Evolutionary conservation across 305 asterid species (phyloP), one percentile per base, ranked within the genome.

Genomic region (Withania somnifera): DNA sequence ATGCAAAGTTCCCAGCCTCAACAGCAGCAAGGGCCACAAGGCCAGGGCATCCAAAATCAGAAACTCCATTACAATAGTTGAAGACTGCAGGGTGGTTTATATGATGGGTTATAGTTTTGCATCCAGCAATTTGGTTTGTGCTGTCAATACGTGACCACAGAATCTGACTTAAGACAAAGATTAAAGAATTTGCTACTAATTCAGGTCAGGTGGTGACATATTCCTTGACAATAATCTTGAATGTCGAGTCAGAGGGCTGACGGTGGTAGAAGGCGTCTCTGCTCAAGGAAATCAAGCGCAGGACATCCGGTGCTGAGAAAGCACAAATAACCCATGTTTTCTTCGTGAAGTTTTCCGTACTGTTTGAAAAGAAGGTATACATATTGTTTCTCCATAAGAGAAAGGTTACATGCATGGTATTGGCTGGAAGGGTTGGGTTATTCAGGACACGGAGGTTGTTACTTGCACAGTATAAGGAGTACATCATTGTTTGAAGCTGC

Each of bases 61-160:
- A 93, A 95, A 82, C 89, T 91, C 83, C 98, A 93, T 82, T 94
- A 92, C 86, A 94, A 89, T 84, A 91, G 97, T 90, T 94, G 90
- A 91, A 83, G 83, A 53, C 24, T n/a, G 0, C 79, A 60, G 69
- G 26, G 52, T 11, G 83, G 73, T 58, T 50, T 64, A 56, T 51
- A 61, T 32, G 75, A 82, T 17, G 89, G 92, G 89, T 87, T 84
- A 82, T 84, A 81, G 89, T 87, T 84, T 82, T 82, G 86, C 88
- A 82, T 85, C 86, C 92, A 89, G 90, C 90, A 86, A 87, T 86
- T 91, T 89, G 90, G 91, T 90, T 81, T 84, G 87, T 90, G 90
- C 85, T 85, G 60, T 73, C 79, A 73, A 7, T 17, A 47, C 2
- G 58, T 73, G 60, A 26, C 42, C 10, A 32, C 22, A 30, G 45